Conservation (phyloP, 805 yeast species). For the Lipomyces lipofer region DNA sequence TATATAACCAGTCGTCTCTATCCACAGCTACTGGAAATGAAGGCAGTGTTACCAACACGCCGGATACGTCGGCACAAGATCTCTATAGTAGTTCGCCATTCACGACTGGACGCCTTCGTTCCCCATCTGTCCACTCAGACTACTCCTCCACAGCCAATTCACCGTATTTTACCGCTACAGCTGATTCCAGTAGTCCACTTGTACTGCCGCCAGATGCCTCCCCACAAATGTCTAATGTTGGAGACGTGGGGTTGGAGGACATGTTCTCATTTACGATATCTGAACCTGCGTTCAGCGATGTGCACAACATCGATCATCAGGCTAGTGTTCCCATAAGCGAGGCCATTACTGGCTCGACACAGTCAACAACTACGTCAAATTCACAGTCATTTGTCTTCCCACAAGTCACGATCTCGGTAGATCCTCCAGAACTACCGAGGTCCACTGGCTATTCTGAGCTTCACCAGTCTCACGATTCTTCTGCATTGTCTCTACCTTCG, state of each 20-base stretch:
- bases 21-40: too few species aligned
- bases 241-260: constrained; percentile 17
- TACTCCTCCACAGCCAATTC: constrained; percentile 19
- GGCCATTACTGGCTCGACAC: background rate
- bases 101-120: constrained; percentile 7
- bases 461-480: background rate
- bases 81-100: background rate
- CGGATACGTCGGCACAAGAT: background rate
- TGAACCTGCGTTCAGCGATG: constrained; percentile 2
- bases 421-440: constrained; percentile 2
- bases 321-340: background rate
- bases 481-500: constrained; percentile 12
- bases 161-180: constrained; percentile 4
- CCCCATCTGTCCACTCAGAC: constrained; percentile 25
- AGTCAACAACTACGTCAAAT: background rate
- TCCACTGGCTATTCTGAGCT: too few species aligned
- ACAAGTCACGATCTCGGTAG: constrained; percentile 6
- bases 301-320: background rate
- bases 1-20: too few species aligned
- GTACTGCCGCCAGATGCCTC: constrained; percentile 3
- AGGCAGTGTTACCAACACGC: background rate
- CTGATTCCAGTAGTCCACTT: background rate
- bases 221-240: constrained; percentile 12
- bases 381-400: constrained; percentile 8
- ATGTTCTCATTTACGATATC: constrained; percentile 14